These are phyloP conservation scores for Pisolithus thermaeus DNA, from an alignment of 1,284 basidiomycete species.

Conservation along the genomic window DNA sequence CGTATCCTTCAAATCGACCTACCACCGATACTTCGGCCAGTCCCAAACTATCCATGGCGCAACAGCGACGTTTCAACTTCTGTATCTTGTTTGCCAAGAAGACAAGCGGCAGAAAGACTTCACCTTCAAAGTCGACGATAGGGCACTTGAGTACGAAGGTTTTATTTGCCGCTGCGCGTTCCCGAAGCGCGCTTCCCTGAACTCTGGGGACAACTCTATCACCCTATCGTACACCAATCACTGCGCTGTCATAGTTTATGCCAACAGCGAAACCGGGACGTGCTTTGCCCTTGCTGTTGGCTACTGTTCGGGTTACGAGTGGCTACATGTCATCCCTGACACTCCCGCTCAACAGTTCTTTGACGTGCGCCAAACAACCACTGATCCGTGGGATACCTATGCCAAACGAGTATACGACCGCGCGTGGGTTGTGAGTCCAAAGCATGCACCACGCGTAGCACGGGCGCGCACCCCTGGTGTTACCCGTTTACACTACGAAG, in stretches of 20 bases:
- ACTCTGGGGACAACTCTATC: neutral
- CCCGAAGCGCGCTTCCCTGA: neutral
- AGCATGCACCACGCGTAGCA: neutral
- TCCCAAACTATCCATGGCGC: neutral
- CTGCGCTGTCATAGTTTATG: neutral
- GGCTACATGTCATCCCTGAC: neutral
- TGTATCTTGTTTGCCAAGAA: neutral
- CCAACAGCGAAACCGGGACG: neutral
- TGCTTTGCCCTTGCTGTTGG: neutral
- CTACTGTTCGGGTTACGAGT: neutral
- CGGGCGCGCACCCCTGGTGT: neutral
- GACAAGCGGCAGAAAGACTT: neutral
- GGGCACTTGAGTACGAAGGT: neutral
- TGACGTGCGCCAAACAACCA: neutral
- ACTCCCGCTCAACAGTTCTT: neutral
- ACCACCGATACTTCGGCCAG: neutral
- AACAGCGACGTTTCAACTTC: neutral
- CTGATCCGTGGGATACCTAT: neutral
- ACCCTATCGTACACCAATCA: neutral
- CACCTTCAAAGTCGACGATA: neutral
- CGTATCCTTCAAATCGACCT: neutral
- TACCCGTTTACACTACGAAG: neutral
- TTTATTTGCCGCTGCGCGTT: neutral
- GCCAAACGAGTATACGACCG: neutral
- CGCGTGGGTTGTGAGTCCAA: neutral